Evolutionary conservation across 805 yeast species (phyloP).

Genomic region (Candida nitratophila): DNA sequence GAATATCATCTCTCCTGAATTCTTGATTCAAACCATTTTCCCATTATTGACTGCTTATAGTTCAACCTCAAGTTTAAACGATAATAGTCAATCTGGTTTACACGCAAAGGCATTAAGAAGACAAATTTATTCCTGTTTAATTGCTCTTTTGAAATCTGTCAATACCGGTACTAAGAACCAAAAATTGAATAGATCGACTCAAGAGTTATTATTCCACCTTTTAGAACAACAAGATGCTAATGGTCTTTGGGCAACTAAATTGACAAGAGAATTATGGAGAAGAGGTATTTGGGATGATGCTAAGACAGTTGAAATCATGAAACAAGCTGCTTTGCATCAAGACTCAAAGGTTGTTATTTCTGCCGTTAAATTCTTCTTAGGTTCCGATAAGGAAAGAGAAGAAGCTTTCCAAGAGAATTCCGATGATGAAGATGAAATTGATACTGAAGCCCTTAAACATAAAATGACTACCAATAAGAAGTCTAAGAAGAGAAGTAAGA

Average conservation of each 20-base stretch:
- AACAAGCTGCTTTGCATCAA: constrained; percentile 86
- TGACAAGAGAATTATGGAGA: constrained; percentile 95
- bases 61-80: constrained; percentile 32
- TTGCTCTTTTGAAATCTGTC: constrained; percentile 71
- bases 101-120: constrained; percentile 79
- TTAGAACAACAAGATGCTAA: constrained; percentile 69
- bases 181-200: constrained; percentile 82
- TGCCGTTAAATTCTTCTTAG: constrained; percentile 86
- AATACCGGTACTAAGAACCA: constrained; percentile 89
- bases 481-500: constrained; percentile 70
- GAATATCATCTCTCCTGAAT: constrained; percentile 70
- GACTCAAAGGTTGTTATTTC: constrained; percentile 83
- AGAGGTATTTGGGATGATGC: constrained; percentile 98
- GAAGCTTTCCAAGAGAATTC: constrained; percentile 70
- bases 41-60: constrained; percentile 74
- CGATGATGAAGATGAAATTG: constrained; percentile 63
- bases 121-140: constrained; percentile 73
- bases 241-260: constrained; percentile 93
- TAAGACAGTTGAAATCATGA: constrained; percentile 95
- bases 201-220: constrained; percentile 83
- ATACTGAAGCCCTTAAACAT: constrained; percentile 69
- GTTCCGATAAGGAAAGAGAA: constrained; percentile 92
- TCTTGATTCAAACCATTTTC: constrained; percentile 77
- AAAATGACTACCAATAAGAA: constrained; percentile 80
- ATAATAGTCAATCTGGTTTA: constrained; percentile 33